A percentile compares a stretch with the other conserved stretches of the same genome.
Evolutionary conservation across 169 alveolate genomes (phyloP).

Genomic region (Plasmodium gaboni): DNA sequence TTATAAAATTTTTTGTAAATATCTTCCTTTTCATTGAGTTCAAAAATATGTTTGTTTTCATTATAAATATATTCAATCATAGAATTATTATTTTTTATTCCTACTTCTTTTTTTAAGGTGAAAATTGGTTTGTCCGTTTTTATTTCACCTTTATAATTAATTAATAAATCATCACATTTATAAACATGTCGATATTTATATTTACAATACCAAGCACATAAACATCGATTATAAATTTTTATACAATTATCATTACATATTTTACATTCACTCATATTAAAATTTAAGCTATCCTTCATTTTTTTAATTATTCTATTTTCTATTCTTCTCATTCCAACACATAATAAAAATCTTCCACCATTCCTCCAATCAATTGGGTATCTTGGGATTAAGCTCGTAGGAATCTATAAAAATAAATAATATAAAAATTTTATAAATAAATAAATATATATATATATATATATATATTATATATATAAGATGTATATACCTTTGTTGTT

Average conservation of each 20-base stretch:
- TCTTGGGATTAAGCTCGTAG: constrained; percentile 88
- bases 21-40: constrained; percentile 6
- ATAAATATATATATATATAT: neutral
- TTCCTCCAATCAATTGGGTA: constrained; percentile 92
- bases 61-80: constrained; percentile 17
- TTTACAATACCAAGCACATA: constrained; percentile 82
- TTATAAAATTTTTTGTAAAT: constrained; percentile 31
- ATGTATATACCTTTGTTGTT: constrained; percentile 85
- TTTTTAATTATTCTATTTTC: constrained; percentile 81
- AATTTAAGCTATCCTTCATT: constrained; percentile 81
- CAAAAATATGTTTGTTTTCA: constrained; percentile 3
- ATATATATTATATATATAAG: constrained; percentile 1
- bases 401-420: constrained; percentile 78
- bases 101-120: constrained; percentile 79
- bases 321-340: constrained; percentile 86
- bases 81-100: constrained; percentile 70
- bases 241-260: constrained; percentile 84
- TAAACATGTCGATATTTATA: constrained; percentile 69
- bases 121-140: constrained; percentile 80
- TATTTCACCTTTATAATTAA: constrained; percentile 82
- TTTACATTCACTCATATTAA: constrained; percentile 83
- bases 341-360: constrained; percentile 90
- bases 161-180: constrained; percentile 76
- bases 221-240: constrained; percentile 81
- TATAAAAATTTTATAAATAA: too few species aligned